Percentiles rank a stretch among this genome's conserved stretches.
Evolutionary conservation across 768 basidiomycete genomes (phyloP).

Genomic region (Ramaria rubella): DNA sequence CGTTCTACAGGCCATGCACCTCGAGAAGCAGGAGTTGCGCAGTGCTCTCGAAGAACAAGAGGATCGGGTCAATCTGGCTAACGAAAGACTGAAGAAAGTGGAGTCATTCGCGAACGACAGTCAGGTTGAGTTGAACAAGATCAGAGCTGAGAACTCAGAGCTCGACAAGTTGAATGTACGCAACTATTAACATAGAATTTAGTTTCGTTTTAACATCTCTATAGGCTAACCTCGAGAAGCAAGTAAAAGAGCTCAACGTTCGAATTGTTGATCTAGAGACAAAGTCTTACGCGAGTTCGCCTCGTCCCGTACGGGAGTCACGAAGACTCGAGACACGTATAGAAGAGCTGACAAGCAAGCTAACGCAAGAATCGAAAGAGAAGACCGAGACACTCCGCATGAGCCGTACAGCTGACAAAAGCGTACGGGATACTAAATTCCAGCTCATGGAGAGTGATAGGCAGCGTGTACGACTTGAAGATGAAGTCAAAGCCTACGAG

Average conservation of each 20-base stretch:
- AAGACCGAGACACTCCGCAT: constrained; percentile 27
- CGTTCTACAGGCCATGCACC: constrained; percentile 65
- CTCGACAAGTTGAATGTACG: constrained; percentile 75
- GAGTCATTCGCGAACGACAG: constrained; percentile 70
- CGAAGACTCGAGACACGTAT: constrained; percentile 63
- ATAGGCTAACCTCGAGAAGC: constrained; percentile 78
- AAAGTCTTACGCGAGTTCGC: constrained; percentile 60
- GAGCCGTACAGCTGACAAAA: constrained; percentile 40
- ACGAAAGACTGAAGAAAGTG: constrained; percentile 76
- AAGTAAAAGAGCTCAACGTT: constrained; percentile 77
- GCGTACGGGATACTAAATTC: constrained; percentile 44
- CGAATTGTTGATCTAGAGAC: constrained; percentile 81
- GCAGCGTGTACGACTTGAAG: constrained; percentile 54
- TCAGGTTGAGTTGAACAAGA: constrained; percentile 67
- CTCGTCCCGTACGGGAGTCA: constrained; percentile 38
- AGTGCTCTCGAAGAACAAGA: constrained; percentile 71
- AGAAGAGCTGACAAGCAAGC: constrained; percentile 62
- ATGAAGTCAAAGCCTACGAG: constrained; percentile 57
- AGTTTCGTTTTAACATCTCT: constrained; percentile 9
- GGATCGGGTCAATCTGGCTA: constrained; percentile 63
- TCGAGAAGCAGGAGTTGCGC: constrained; percentile 79
- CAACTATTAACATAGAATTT: constrained; percentile 20
- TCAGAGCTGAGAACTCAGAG: constrained; percentile 75
- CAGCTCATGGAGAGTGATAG: constrained; percentile 58
- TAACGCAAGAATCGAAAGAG: constrained; percentile 46